Percentiles rank a stretch among this genome's conserved stretches.
phyloP scores from a whole-genome alignment of 441 rosid species.

The Jatropha multifida region DNA sequence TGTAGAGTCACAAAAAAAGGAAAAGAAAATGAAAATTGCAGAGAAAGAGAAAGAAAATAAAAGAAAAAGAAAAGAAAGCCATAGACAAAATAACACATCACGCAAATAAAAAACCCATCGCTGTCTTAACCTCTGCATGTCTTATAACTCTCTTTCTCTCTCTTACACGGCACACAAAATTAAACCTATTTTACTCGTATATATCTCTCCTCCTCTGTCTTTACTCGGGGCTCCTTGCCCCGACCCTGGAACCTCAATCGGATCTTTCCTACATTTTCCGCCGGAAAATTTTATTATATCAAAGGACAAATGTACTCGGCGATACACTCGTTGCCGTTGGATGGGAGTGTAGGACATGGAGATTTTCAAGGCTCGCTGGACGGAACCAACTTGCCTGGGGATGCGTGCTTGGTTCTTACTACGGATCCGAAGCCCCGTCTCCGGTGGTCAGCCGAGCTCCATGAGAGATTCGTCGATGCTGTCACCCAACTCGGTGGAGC shows the following conservation, averaged over 20 bases:
- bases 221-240: constrained; percentile 19
- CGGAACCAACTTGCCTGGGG: constrained; percentile 65
- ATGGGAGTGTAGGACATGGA: constrained; percentile 40
- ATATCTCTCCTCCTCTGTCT: constrained; percentile 20
- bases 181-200: not conserved
- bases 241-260: constrained; percentile 26
- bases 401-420: constrained; percentile 77
- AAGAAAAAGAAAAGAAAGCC: not conserved
- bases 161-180: not conserved
- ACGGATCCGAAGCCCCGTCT: constrained; percentile 95
- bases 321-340: constrained; percentile 64
- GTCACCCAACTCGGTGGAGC: constrained; percentile 94
- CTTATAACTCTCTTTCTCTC: constrained; percentile 1
- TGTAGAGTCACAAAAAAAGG: not conserved
- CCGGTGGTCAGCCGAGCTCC: constrained; percentile 96
- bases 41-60: not conserved
- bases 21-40: not conserved
- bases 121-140: constrained; percentile 23
- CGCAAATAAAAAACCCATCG: constrained; percentile 9
- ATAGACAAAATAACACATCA: not conserved
- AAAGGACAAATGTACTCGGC: constrained; percentile 54
- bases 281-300: not conserved
- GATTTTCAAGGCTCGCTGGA: constrained; percentile 60
- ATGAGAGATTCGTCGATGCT: constrained; percentile 86
- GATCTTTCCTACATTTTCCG: constrained; percentile 12